Evolutionary conservation across 2,329 filamentous ascomycete genomes (phyloP).

Genomic region (Arachnopeziza araneosa): DNA sequence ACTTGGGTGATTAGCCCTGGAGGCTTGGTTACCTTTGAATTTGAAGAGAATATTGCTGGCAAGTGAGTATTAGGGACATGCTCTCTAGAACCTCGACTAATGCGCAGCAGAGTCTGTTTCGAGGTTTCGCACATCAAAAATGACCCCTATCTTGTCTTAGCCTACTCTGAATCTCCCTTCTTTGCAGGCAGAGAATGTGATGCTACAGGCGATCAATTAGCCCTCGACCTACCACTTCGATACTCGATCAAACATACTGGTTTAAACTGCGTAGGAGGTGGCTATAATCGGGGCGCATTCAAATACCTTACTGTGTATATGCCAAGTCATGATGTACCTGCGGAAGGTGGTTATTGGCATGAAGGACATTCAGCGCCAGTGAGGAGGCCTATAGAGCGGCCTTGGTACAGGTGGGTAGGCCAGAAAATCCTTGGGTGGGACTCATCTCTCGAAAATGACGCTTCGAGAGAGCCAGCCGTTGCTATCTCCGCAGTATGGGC

Average conservation of each 20-base stretch:
- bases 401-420: constrained; percentile 1
- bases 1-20: constrained; percentile 24
- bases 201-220: constrained; percentile 30
- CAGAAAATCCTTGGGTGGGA: constrained; percentile 17
- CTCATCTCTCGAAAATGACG: constrained; percentile 7
- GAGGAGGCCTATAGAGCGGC: not conserved
- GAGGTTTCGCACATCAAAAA: constrained; percentile 27
- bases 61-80: constrained; percentile 25
- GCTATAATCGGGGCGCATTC: constrained; percentile 35
- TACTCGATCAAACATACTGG: constrained; percentile 29
- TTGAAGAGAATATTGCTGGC: constrained; percentile 37
- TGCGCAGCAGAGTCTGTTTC: constrained; percentile 31
- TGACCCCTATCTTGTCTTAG: constrained; percentile 31
- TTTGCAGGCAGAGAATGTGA: constrained; percentile 32
- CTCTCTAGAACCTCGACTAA: not conserved
- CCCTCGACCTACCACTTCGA: constrained; percentile 31
- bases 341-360: constrained; percentile 21
- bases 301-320: constrained; percentile 37
- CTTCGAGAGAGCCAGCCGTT: constrained; percentile 24
- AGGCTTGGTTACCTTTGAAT: constrained; percentile 35
- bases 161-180: constrained; percentile 34
- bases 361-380: constrained; percentile 10
- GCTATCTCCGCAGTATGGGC: constrained; percentile 34
- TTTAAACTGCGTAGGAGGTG: constrained; percentile 30
- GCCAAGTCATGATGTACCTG: constrained; percentile 17